Percentiles rank a stretch among this genome's conserved stretches.
phyloP scores from a whole-genome alignment of 768 basidiomycete genomes.

The Phanerochaete sordida region DNA sequence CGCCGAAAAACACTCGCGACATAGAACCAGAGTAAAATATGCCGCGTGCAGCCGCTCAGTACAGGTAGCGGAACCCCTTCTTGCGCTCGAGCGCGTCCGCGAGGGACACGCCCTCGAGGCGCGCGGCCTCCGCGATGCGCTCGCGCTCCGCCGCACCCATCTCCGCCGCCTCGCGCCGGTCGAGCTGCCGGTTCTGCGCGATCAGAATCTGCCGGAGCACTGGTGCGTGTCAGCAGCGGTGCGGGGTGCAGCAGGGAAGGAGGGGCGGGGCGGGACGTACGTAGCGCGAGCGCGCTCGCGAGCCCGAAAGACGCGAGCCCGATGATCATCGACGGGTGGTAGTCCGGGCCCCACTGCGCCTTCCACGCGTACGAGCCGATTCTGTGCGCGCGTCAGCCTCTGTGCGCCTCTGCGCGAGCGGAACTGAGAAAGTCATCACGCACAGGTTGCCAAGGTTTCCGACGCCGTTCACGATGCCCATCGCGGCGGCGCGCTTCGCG shows the following conservation, averaged over 20 bases:
- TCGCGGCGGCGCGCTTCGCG: conserved; percentile 50
- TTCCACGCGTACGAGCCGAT: conserved; percentile 64
- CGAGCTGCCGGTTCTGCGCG: conserved; percentile 47
- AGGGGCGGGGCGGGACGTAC: conserved; percentile 21
- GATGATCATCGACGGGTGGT: conserved; percentile 61
- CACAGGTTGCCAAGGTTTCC: conserved; percentile 58
- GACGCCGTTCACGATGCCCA: conserved; percentile 60
- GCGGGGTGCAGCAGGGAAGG: conserved; percentile 36
- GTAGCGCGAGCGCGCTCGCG: conserved; percentile 28
- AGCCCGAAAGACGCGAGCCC: conserved; percentile 32
- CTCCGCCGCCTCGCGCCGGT: conserved; percentile 41
- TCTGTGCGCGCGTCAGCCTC: conserved; percentile 27
- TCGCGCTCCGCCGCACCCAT: conserved; percentile 42
- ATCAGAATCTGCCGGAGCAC: conserved; percentile 46
- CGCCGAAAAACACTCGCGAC: too few relatives aligned
- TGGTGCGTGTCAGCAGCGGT: conserved; percentile 10
- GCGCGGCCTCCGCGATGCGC: conserved; percentile 56
- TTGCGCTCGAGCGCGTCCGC: conserved; percentile 55
- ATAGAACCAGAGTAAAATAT: too few relatives aligned
- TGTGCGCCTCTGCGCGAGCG: too few relatives aligned
- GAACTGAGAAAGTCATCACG: conserved; percentile 15
- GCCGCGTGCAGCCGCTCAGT: too few relatives aligned
- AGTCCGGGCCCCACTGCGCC: conserved; percentile 55
- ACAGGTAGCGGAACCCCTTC: conserved; percentile 57
- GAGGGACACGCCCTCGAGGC: conserved; percentile 54